Evolutionary conservation across 1,139 yeast species (phyloP), one percentile per base, ranked within the genome.

Genomic region (Geotrichum klebahnii): DNA sequence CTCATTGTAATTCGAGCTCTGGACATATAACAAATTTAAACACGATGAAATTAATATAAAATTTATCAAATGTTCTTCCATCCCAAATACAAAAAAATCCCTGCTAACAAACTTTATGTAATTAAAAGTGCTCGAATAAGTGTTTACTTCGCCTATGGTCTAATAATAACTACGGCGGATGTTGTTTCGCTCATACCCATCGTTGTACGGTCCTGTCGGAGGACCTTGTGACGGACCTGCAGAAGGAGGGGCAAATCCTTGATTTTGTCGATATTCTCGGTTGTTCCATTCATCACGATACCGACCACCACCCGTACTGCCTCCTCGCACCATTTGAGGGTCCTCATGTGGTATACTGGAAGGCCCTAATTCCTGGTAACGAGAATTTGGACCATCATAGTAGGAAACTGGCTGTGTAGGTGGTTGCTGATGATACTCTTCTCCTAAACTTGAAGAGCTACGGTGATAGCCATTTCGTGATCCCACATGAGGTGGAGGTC

Each of bases 251-350:
- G 32, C 42, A 38, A 16, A 38, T 3, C 44, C 35, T 16, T 20
- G 36, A 5, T 33, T 14, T 9, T 31, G 44, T 3, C 36, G 24
- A 19, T 40, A 40, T 5, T 31, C 35, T 2, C 44, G n/a, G n/a
- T n/a, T 20, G 4, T 20, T 28, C 41, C 41, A 40, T n/a, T 40
- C 44, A 2, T 40, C 44, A 24, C 44, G 35, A 35, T 40, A 40
- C 12, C 44, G 22, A 10, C 36, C 20, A 5, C 3, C 26, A 2
- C 26, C 26, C 20, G 29, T 10, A 26, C 29, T 26, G 9, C 29
- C 29, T 26, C 29, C 29, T 26, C 29, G 29, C 29, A 26, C 29
- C 29, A n/a, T n/a, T 24, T 19, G 33, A 28, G 43, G 43, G 17
- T 19, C 36, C 8, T 28, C 5, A 17, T 34, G 28, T 2, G 24